Evolutionary conservation across 208 protist species (phyloP), one percentile per base, ranked within the genome.

Genomic region (Trypanosoma lewisi): DNA sequence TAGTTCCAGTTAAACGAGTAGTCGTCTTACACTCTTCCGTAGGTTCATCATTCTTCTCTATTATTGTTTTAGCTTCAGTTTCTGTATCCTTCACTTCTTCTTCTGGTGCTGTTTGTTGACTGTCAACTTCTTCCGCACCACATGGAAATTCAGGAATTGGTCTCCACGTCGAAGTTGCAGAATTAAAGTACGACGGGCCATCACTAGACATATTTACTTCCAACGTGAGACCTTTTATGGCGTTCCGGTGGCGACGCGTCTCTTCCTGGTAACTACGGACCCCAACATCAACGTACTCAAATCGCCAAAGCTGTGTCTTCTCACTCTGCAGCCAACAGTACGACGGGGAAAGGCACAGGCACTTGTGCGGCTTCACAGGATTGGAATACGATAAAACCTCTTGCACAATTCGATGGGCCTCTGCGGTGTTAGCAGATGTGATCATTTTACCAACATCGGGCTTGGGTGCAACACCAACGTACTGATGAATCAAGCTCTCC

Each of bases 231-330:
- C 75, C 82, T 12, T 73, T 44, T 34, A 82, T 30, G 11, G 77
- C 75, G 47, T 85, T 82, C 45, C 80, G 75, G 4, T 48, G 36
- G 21, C 85, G 77, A 28, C 85, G 83, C 11, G 86, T 70, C 44
- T 85, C 82, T 41, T 37, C 30, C 27, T 50, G 31, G 33, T 48
- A 34, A 36, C 76, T 78, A 17, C 60, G 52, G 12, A 52, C 55
- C 21, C 89, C 89, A 48, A 93, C 57, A 60, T 95, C 89, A 21
- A 95, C 77, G 69, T 91, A 95, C 2, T 75, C 60, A 75, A 95
- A 84, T 11, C 70, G 56, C 86, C 86, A 95, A 51, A 86, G 44
- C 42, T 81, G 67, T 28, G 76, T 77, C 50, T 78, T 78, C 27
- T 78, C 81, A 54, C 71, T 75, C 41, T 88, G 82, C 17, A 54